phyloP scores from a whole-genome alignment of 1,284 basidiomycete genomes.

The Coriolopsis trogii region DNA sequence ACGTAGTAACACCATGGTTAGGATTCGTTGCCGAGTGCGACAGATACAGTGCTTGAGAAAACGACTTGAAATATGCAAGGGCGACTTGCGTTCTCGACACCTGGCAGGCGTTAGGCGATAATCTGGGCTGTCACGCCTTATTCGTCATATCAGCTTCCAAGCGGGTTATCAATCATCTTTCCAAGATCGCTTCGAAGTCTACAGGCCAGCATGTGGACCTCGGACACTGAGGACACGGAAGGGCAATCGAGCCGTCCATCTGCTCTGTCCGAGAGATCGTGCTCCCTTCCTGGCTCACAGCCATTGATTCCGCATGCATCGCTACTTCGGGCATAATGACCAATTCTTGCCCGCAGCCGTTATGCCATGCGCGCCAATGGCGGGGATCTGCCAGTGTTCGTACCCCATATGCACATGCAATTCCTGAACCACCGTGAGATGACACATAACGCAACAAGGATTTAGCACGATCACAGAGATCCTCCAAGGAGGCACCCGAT shows the following conservation, averaged over 20 bases:
- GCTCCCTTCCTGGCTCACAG: neutral
- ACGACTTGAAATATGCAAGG: neutral
- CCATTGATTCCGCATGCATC: neutral
- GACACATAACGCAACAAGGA: neutral
- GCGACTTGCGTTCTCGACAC: neutral
- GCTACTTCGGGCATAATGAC: neutral
- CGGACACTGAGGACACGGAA: too few species aligned
- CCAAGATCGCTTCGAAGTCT: neutral
- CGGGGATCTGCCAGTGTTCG: neutral
- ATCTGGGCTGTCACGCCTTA: neutral
- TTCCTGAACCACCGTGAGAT: neutral
- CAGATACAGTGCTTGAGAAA: neutral
- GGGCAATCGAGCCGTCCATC: neutral
- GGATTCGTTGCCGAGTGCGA: constrained; percentile 6
- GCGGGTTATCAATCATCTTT: neutral
- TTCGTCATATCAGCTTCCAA: constrained; percentile 2
- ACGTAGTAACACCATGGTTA: constrained; percentile 3
- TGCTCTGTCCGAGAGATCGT: too few species aligned
- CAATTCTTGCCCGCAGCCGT: neutral
- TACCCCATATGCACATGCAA: constrained; percentile 1
- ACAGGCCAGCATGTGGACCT: neutral
- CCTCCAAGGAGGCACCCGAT: neutral
- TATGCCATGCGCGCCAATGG: neutral
- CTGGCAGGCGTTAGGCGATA: neutral
- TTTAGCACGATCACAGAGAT: neutral